These are phyloP conservation scores for Malus hybrid DNA, from an alignment of 331 rosid species.

Conservation along the genomic window DNA sequence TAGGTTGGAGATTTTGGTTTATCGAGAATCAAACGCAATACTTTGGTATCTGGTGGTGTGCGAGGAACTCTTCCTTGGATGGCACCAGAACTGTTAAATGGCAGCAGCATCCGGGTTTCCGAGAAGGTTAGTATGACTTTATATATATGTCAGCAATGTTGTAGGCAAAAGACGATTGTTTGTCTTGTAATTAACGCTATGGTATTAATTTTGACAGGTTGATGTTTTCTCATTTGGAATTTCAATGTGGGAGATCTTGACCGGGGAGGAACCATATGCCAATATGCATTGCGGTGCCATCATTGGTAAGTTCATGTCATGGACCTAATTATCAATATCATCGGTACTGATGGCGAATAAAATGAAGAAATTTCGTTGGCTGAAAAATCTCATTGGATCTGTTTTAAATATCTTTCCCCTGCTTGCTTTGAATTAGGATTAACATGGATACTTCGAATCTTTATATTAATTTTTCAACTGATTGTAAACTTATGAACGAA, in stretches of 20 bases:
- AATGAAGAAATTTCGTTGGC: no score
- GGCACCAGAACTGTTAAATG: slow-evolving; percentile 61
- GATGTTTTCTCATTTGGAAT: slow-evolving; percentile 79
- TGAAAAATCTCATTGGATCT: no score
- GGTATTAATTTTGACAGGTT: slow-evolving; percentile 44
- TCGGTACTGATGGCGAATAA: no score
- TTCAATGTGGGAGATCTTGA: slow-evolving; percentile 75
- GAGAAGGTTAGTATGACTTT: slow-evolving; percentile 45
- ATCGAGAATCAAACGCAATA: slow-evolving; percentile 62
- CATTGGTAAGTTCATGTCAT: no score
- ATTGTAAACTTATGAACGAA: slow-evolving; percentile 12
- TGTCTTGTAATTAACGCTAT: slow-evolving; percentile 13
- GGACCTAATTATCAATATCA: no score
- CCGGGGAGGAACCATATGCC: slow-evolving; percentile 73
- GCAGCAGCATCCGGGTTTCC: slow-evolving; percentile 54
- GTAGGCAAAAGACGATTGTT: background rate
- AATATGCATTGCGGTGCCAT: slow-evolving; percentile 83
- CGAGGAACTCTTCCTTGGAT: slow-evolving; percentile 81
- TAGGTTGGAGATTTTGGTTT: slow-evolving; percentile 73
- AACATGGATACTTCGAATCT: background rate
- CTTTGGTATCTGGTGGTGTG: slow-evolving; percentile 69
- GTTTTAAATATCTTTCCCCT: background rate
- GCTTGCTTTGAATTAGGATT: background rate
- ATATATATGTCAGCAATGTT: background rate
- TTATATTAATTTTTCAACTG: background rate